These are phyloP conservation scores for Barnettozyma hawaiiensis DNA, from an alignment of 1,139 yeast species.

Conservation along the genomic window DNA sequence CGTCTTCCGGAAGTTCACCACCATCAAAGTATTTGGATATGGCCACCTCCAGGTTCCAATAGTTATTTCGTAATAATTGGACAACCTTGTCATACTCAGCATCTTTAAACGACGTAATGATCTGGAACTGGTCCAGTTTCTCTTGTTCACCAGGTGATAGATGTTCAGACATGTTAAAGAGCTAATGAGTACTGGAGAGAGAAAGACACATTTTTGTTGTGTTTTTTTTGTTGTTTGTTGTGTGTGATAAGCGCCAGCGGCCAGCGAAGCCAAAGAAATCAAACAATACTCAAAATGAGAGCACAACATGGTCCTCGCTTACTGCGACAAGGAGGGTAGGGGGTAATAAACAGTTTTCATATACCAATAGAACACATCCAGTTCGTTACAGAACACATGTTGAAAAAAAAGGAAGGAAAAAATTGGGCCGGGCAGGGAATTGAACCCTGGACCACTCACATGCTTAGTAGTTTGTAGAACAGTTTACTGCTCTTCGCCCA, in stretches of 20 bases:
- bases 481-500: conserved; percentile 20
- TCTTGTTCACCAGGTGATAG: conserved; percentile 34
- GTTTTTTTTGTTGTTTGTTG: no score
- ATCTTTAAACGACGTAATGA: conserved; percentile 32
- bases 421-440: conserved; percentile 19
- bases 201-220: neutral
- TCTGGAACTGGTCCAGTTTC: conserved; percentile 33
- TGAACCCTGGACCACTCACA: conserved; percentile 21
- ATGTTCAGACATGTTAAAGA: conserved; percentile 16
- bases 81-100: conserved; percentile 32
- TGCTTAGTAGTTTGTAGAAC: conserved; percentile 11
- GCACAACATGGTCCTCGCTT: no score
- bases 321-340: no score
- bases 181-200: neutral
- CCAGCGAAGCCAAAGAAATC: no score
- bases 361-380: no score
- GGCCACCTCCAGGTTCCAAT: conserved; percentile 36
- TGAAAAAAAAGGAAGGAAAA: no score
- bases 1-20: conserved; percentile 23
- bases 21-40: conserved; percentile 36
- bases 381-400: no score
- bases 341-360: no score
- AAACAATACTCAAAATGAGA: neutral
- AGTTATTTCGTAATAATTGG: conserved; percentile 29
- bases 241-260: neutral